Evolutionary conservation across 306 rosid species (phyloP), one percentile per base, ranked within the genome.

Genomic region (Trichosanthes cucumerina): DNA sequence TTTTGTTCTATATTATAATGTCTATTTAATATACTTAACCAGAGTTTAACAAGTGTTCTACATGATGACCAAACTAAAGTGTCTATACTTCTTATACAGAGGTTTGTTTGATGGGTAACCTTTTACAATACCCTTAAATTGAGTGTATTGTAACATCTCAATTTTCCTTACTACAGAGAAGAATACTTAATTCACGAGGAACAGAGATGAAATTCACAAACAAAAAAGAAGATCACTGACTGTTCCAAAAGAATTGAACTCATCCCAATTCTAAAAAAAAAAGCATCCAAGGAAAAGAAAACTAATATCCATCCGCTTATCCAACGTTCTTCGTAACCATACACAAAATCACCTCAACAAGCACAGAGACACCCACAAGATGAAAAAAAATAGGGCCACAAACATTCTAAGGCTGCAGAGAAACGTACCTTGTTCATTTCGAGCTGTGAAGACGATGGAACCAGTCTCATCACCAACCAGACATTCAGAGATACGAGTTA

Each of bases 391-490:
- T 11, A 21, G 12, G 54, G 9, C 10, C 6, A 10, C 31, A 4
- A n/a, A n/a, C 36, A 47, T 6, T 21, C 4, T 12, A n/a, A 7
- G 19, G 3, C n/a, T 14, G 9, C 31, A 33, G 18, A 59, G 26
- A 78, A 38, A 14, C 36, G 1, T 81, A 93, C 96, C 98, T 86
- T 93, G 98, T 6, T 93, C 97, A 38, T 91, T 93, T 75, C 96
- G 96, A 81, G 98, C 98, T 1, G 98, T 93, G 83, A 91, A 93
- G 79, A 91, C 70, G 10, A 93, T 86, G 77, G 88, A 79, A 38
- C 93, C 98, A 0, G 94, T 91, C 81, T 91, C 96, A 24, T 93
- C 97, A 5, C 96, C 97, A 10, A 93, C 82, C 28, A 89, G 69
- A 80, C 94, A 93, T 82, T 93, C 98, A 24, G 96, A 84, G 33